Base-by-base conservation (phyloP, 2,329 filamentous ascomycete genomes). In the Fragosphaeria purpurea region DNA sequence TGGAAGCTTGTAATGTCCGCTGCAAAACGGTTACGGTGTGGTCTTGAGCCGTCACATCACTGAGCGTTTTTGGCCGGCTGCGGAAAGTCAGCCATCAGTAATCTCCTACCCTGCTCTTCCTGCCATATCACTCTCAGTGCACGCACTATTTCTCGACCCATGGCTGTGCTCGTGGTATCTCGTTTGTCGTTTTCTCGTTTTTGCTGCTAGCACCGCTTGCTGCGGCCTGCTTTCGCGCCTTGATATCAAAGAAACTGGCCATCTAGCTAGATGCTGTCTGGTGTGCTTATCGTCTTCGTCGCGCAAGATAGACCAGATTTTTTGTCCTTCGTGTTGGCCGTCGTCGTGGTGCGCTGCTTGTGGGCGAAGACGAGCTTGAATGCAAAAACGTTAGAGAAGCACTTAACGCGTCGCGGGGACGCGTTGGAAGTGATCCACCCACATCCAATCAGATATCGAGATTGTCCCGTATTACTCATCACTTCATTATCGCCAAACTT, bases 141-240 rank as follows among this genome's bases (percentile, higher is more conserved):
- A 54, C 77, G 56, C 74, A 95, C 91, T 96, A 97, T 86, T 97
- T 97, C 73, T 97, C 93, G 48, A 97, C 91, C 93, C 93, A 98
- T 61, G 93, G 93, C 63, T 96, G 91, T 59, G 83, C 74, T 62
- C 79, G 78, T 58, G 76, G 76, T 34, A 73, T 73, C 53, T 86
- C 80, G 63, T 79, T 84, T 62, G 74, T 76, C 52, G 72, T 77
- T 57, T 76, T 77, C 54, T 82, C 76, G 50, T 74, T 67, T 67
- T 91, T 95, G 48, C 76, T 76, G 43, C 84, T 80, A 52, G 70
- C 65, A 46, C 75, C 76, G 65, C 80, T 85, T 41, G 79, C 72
- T 2, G 86, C 83, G 9, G 83, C 86, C 49, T 85, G 86, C 63
- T 88, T 88, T 38, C 91, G 83, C 49, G 91, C 91, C 70, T 95